phyloP scores from a whole-genome alignment of 2,329 filamentous ascomycete species.

The Coniella vitis region DNA sequence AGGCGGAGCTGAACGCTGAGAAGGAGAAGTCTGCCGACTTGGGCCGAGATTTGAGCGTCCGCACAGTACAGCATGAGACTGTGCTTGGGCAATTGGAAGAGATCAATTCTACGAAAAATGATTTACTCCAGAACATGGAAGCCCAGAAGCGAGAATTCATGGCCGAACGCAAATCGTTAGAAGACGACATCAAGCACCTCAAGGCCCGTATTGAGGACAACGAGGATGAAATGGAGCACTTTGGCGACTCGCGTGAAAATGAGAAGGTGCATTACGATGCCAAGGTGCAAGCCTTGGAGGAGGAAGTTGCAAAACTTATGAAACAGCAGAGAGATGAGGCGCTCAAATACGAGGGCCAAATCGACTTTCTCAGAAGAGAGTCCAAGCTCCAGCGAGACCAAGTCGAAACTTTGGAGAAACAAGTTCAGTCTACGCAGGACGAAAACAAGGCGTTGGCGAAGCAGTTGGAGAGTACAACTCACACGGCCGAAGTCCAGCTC shows the following conservation, averaged over 20 bases:
- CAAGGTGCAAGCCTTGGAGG: constrained; percentile 59
- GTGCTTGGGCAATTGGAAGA: constrained; percentile 71
- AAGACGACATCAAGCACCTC: constrained; percentile 70
- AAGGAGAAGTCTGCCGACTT: constrained; percentile 59
- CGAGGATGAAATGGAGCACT: constrained; percentile 85
- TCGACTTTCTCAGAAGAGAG: constrained; percentile 57
- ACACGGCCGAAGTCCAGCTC: constrained; percentile 44
- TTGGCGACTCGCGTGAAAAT: constrained; percentile 76
- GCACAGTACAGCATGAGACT: constrained; percentile 50
- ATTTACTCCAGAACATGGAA: constrained; percentile 91
- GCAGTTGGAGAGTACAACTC: constrained; percentile 44
- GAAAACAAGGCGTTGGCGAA: constrained; percentile 44
- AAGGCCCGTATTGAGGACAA: constrained; percentile 77
- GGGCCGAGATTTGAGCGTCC: constrained; percentile 61
- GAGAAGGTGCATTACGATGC: constrained; percentile 67
- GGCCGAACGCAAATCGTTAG: constrained; percentile 74
- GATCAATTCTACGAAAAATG: constrained; percentile 84
- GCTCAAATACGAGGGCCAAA: constrained; percentile 53
- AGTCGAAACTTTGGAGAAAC: constrained; percentile 49
- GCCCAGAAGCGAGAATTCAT: constrained; percentile 83
- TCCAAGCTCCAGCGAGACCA: constrained; percentile 52
- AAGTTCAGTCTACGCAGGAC: constrained; percentile 49
- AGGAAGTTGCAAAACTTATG: constrained; percentile 60
- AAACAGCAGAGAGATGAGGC: constrained; percentile 51
- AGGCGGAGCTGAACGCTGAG: constrained; percentile 70